These are phyloP conservation scores for Ogataea nonfermentans DNA, from an alignment of 805 yeast species.

Conservation along the genomic window DNA sequence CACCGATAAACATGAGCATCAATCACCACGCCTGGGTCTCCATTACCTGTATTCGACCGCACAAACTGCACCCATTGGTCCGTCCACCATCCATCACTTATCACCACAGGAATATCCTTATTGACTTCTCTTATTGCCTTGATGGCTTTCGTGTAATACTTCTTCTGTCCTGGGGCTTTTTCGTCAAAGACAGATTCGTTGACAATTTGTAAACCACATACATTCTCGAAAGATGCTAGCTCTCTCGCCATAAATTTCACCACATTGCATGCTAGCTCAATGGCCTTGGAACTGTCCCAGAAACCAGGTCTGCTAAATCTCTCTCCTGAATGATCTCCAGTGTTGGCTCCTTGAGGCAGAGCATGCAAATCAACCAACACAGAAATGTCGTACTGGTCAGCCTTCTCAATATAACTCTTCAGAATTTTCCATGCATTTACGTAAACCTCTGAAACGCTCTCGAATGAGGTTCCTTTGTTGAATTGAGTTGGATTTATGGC, in stretches of 20 bases:
- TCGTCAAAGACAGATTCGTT: conserved; percentile 76
- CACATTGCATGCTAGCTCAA: conserved; percentile 46
- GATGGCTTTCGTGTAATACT: conserved; percentile 66
- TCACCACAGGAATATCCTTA: conserved; percentile 60
- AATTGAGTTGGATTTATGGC: conserved; percentile 64
- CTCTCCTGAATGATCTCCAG: conserved; percentile 81
- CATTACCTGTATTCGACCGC: conserved; percentile 38
- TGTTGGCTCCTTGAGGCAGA: conserved; percentile 89
- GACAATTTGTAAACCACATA: conserved; percentile 80
- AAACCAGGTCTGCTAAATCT: conserved; percentile 56
- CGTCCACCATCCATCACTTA: conserved; percentile 95
- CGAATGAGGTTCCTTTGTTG: conserved; percentile 62
- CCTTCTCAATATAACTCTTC: conserved; percentile 55
- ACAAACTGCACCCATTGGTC: conserved; percentile 74
- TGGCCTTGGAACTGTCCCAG: conserved; percentile 50
- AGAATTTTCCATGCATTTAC: conserved; percentile 68
- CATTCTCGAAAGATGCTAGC: conserved; percentile 54
- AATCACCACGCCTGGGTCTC: conserved; percentile 60
- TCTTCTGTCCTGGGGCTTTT: conserved; percentile 48
- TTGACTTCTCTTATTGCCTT: conserved; percentile 57
- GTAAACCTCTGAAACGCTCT: conserved; percentile 53
- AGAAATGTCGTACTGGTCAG: conserved; percentile 61
- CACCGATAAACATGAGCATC: conserved; percentile 89
- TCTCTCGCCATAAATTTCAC: conserved; percentile 64
- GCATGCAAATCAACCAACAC: conserved; percentile 86